Percentiles rank a stretch among this genome's conserved stretches.
Evolutionary conservation across 331 rosid genomes (phyloP).

Genomic region (Pyrus hybrid): DNA sequence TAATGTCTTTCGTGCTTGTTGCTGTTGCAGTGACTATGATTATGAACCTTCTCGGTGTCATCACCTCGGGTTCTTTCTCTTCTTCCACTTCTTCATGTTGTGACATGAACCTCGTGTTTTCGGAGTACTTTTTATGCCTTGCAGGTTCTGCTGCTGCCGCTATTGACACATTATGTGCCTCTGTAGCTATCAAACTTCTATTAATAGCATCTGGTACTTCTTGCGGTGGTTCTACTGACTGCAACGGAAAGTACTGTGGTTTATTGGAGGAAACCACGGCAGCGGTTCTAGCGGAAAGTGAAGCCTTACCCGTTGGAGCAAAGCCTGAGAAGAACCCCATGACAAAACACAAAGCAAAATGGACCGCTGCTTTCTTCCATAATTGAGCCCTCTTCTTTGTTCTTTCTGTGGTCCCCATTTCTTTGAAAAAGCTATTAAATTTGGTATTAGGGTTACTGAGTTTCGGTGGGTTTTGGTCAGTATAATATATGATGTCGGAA

Average conservation of each 20-base stretch:
- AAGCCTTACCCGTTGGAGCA: slow-evolving; percentile 70
- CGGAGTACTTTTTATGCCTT: not conserved
- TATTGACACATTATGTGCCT: slow-evolving; percentile 1
- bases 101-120: not conserved
- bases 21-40: slow-evolving; percentile 88
- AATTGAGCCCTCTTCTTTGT: slow-evolving; percentile 67
- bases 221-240: slow-evolving; percentile 17
- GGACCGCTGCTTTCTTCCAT: slow-evolving; percentile 78
- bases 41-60: slow-evolving; percentile 39
- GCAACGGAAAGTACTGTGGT: slow-evolving; percentile 26
- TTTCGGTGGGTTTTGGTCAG: slow-evolving; percentile 1
- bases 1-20: slow-evolving; percentile 44
- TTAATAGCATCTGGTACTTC: slow-evolving; percentile 1
- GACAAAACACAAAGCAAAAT: slow-evolving; percentile 73
- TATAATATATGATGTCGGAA: slow-evolving; percentile 12
- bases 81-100: not conserved
- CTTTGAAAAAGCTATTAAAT: slow-evolving; percentile 3
- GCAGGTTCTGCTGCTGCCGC: not conserved
- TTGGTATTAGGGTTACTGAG: not conserved
- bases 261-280: slow-evolving; percentile 15
- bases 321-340: slow-evolving; percentile 91
- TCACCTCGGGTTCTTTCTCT: not conserved
- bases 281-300: slow-evolving; percentile 22
- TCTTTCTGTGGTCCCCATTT: slow-evolving; percentile 73
- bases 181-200: slow-evolving; percentile 22